Evolutionary conservation across 805 yeast genomes (phyloP), one percentile per base, ranked within the genome.

Genomic region (Priceomyces fermenticarens): DNA sequence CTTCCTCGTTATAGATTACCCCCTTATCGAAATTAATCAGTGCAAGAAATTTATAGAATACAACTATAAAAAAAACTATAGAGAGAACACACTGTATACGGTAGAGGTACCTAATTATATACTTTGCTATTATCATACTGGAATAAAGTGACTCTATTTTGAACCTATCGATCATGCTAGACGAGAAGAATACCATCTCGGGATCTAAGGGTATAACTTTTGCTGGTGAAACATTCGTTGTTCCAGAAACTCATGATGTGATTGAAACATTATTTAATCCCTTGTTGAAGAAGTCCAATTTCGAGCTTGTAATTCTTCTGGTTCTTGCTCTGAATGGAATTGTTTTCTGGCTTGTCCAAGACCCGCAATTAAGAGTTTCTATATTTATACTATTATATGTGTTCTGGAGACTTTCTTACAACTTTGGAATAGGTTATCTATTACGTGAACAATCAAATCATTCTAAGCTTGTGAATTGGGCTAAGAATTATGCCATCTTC

Each of bases 221-320:
- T 46, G 49, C 54, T 10, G 78, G 77, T 3, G 70, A 60, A 32
- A 63, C 73, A 15, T 75, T 75, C 46, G 51, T 58, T 26, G 75
- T 72, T 29, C 85, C 86, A 1, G 74, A 76, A 49, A 87, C 95
- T 25, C 84, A 83, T 53, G 95, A 87, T 56, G 86, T 87, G 93
- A 84, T 87, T 27, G 73, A 88, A 46, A 82, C 91, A 1, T 65
- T 88, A 37, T 81, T 87, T 51, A 91, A 87, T 63, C 93, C 95
- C 2, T 75, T 83, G 1, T 61, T 85, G 39, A 72, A 75, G 39
- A 88, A 87, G 55, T 81, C 90, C 0, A 61, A 76, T 38, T 72
- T 81, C 36, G 96, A 87, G 55, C 47, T 73, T n/a, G 49, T 75
- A 30, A 85, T 86, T 43, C 71, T 84, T 15, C 38, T 68, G 25